Conservation (phyloP, 2,329 filamentous ascomycete genomes). For the Trichoderma polysporum region DNA sequence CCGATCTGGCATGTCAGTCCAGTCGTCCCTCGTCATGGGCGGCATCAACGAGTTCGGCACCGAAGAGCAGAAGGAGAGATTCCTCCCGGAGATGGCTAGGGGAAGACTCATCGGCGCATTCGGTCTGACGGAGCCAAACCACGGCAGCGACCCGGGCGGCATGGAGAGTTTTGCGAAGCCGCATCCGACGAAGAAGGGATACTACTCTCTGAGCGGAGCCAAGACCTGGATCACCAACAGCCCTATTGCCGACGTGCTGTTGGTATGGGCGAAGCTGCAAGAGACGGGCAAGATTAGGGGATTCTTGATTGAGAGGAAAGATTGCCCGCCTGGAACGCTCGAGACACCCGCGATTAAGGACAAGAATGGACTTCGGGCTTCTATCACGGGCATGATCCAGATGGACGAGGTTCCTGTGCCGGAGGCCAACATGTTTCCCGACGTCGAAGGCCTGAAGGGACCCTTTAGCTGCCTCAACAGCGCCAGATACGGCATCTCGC, state of each 20-base stretch:
- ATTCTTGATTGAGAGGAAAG: conserved; percentile 81
- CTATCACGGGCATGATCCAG: conserved; percentile 97
- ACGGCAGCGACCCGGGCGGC: conserved; percentile 85
- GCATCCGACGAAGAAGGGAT: conserved; percentile 80
- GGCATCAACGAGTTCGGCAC: conserved; percentile 85
- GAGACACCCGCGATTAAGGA: conserved; percentile 91
- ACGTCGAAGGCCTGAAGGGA: conserved; percentile 80
- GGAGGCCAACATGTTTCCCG: conserved; percentile 89
- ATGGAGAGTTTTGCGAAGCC: conserved; percentile 88
- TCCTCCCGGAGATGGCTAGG: conserved; percentile 76
- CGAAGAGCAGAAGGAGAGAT: conserved; percentile 83
- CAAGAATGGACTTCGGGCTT: conserved; percentile 91
- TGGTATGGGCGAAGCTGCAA: conserved; percentile 92
- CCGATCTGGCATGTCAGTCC: conserved; percentile 88
- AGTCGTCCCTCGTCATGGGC: conserved; percentile 91
- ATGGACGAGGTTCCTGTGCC: conserved; percentile 88
- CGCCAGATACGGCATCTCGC: conserved; percentile 88
- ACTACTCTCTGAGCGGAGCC: conserved; percentile 73
- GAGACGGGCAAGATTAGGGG: conserved; percentile 92
- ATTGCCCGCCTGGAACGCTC: conserved; percentile 83
- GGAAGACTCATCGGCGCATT: conserved; percentile 83
- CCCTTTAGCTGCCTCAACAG: conserved; percentile 95
- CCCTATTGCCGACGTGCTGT: conserved; percentile 78
- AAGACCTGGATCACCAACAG: conserved; percentile 98
- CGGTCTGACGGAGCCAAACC: conserved; percentile 88